Evolutionary conservation across 768 basidiomycete species (phyloP).

Genomic region (Rubroboletus pulcherrimus): DNA sequence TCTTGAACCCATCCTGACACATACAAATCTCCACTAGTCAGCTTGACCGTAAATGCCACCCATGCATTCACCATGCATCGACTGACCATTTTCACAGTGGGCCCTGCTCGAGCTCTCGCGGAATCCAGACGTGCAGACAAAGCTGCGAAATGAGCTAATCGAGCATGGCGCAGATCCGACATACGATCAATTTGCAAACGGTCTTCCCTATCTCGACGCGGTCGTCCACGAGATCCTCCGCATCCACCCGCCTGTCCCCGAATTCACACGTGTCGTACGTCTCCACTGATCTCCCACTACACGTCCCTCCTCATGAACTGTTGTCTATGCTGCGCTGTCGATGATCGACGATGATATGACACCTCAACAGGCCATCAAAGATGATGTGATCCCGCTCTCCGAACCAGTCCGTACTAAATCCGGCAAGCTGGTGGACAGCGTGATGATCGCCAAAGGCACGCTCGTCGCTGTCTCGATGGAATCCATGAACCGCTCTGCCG

Average conservation of each 20-base stretch:
- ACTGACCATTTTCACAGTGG: not conserved
- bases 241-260: no score
- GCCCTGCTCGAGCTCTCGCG: constrained; percentile 47
- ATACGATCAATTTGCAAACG: constrained; percentile 49
- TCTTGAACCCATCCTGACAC: not conserved
- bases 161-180: constrained; percentile 46
- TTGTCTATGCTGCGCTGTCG: not conserved
- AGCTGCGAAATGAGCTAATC: constrained; percentile 47
- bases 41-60: constrained; percentile 4
- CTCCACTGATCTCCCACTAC: no score
- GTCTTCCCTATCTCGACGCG: constrained; percentile 49
- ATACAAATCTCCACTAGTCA: constrained; percentile 5
- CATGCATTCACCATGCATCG: not conserved
- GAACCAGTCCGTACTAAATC: constrained; percentile 41
- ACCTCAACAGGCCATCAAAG: constrained; percentile 38
- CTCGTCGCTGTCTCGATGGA: constrained; percentile 40
- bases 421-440: constrained; percentile 34
- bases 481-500: constrained; percentile 46
- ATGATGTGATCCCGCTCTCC: constrained; percentile 40
- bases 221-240: no score
- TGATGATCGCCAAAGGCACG: constrained; percentile 49
- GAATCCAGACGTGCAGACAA: constrained; percentile 43
- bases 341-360: not conserved
- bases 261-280: no score
- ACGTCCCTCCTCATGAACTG: no score